A percentile compares a stretch with the other conserved stretches of the same genome.
Evolutionary conservation across 2,329 filamentous ascomycete species (phyloP).

Genomic region (Pestalotiopsis sp.): DNA sequence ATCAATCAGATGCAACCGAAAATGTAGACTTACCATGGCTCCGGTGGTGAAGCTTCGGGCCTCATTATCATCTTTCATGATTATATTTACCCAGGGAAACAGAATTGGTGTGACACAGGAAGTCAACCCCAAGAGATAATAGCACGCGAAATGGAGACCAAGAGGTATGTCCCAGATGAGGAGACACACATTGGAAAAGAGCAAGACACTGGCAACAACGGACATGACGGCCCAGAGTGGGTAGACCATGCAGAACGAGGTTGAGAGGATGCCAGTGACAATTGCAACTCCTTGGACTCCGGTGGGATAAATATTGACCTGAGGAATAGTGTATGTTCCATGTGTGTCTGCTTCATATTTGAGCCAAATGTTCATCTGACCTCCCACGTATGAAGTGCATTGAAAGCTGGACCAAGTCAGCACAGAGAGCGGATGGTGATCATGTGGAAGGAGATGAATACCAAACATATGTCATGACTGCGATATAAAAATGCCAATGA

Average conservation of each 20-base stretch:
- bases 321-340: slow-evolving; percentile 17
- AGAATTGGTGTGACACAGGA: slow-evolving; percentile 25
- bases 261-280: slow-evolving; percentile 25
- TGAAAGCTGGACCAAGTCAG: slow-evolving; percentile 12
- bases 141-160: slow-evolving; percentile 18
- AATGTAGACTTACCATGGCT: slow-evolving; percentile 18
- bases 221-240: slow-evolving; percentile 32
- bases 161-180: slow-evolving; percentile 21
- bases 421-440: background rate
- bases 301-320: slow-evolving; percentile 23
- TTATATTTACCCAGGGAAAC: slow-evolving; percentile 24
- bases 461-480: slow-evolving; percentile 24
- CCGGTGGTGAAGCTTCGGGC: slow-evolving; percentile 23
- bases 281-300: slow-evolving; percentile 29
- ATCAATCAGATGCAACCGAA: background rate
- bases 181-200: slow-evolving; percentile 21
- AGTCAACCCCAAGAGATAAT: slow-evolving; percentile 24
- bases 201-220: slow-evolving; percentile 20
- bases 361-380: slow-evolving; percentile 22
- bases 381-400: slow-evolving; percentile 17
- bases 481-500: slow-evolving; percentile 30
- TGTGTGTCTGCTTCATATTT: slow-evolving; percentile 16
- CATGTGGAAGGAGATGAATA: background rate
- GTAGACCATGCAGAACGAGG: slow-evolving; percentile 34
- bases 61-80: slow-evolving; percentile 25